phyloP scores from a whole-genome alignment of 768 basidiomycete species.

The Pleurotus citrinopileatus region DNA sequence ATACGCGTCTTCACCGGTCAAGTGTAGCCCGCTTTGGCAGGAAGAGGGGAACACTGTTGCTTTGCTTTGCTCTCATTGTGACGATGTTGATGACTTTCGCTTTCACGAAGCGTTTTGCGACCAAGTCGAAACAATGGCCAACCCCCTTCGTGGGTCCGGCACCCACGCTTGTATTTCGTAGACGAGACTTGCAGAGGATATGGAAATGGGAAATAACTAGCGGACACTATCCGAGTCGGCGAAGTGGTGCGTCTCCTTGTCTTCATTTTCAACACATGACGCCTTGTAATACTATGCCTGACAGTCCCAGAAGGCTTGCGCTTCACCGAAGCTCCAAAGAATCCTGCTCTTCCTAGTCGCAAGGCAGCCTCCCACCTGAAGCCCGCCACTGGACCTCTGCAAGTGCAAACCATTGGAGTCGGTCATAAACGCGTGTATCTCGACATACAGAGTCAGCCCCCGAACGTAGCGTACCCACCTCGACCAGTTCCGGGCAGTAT shows the following conservation, averaged over 20 bases:
- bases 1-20: constrained; percentile 55
- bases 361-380: constrained; percentile 42
- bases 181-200: constrained; percentile 82
- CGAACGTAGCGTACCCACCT: constrained; percentile 78
- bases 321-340: constrained; percentile 51
- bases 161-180: constrained; percentile 70
- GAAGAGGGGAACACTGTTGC: constrained; percentile 50
- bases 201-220: constrained; percentile 96
- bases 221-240: constrained; percentile 89
- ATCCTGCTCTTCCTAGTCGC: constrained; percentile 72
- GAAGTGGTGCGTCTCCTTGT: constrained; percentile 53
- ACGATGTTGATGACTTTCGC: constrained; percentile 57
- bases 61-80: constrained; percentile 44
- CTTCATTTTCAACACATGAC: background rate
- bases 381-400: constrained; percentile 42
- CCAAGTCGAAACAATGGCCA: constrained; percentile 63
- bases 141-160: constrained; percentile 52
- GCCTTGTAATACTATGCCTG: constrained; percentile 12
- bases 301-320: constrained; percentile 72
- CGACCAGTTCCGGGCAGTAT: constrained; percentile 83
- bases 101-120: constrained; percentile 57
- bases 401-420: constrained; percentile 61
- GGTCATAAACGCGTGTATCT: constrained; percentile 81
- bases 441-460: constrained; percentile 59
- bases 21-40: constrained; percentile 56